Percentiles rank a stretch among this genome's conserved stretches.
phyloP scores from a whole-genome alignment of 495 filamentous ascomycete species.

The Letharia columbiana region DNA sequence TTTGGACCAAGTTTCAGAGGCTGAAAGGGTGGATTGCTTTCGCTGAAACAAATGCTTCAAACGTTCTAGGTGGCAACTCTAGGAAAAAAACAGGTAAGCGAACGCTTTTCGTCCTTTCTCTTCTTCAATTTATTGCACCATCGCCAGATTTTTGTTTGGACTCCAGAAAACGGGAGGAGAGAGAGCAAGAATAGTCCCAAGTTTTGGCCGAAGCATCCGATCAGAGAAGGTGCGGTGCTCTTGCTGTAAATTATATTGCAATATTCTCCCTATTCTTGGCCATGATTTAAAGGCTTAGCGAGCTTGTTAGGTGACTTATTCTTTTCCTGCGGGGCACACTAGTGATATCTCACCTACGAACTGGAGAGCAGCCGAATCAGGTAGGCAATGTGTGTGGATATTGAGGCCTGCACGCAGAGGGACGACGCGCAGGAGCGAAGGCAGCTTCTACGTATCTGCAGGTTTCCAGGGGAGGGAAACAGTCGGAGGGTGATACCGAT shows the following conservation, averaged over 20 bases:
- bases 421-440: background rate
- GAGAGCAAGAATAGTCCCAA: background rate
- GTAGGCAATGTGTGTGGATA: background rate
- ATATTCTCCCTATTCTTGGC: background rate
- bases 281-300: background rate
- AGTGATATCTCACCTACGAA: background rate
- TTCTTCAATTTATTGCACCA: background rate
- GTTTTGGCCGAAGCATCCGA: background rate
- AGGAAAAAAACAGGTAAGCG: background rate
- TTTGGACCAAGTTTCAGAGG: background rate
- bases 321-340: background rate
- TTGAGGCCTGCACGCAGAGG: background rate
- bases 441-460: background rate
- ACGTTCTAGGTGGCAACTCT: background rate
- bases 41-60: background rate
- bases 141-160: background rate
- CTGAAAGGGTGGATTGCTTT: background rate
- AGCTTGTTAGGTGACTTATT: background rate
- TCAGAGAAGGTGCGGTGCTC: background rate
- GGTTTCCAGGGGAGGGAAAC: background rate
- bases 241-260: background rate
- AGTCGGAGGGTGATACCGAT: background rate
- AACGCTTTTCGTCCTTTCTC: background rate
- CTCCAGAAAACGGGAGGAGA: background rate
- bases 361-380: background rate